Conservation (phyloP, 1,139 yeast species). For the Candida tunisiensis region DNA sequence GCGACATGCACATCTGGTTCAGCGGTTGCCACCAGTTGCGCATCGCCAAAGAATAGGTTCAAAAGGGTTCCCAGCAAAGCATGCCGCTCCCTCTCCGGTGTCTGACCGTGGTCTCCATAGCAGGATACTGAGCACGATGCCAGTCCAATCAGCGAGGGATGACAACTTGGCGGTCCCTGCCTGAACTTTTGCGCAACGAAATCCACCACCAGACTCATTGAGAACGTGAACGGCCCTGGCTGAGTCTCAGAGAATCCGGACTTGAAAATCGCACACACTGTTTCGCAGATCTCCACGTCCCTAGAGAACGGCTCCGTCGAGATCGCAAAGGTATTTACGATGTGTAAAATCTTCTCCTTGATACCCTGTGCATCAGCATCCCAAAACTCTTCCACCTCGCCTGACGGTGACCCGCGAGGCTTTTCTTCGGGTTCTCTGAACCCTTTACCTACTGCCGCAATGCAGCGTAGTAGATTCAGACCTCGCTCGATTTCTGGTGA, state of each 20-base stretch:
- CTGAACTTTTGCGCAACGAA: conserved; percentile 28
- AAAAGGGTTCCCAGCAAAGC: no score
- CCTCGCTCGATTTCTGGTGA: no score
- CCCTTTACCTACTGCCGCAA: conserved; percentile 55
- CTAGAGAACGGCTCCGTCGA: conserved; percentile 18
- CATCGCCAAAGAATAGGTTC: no score
- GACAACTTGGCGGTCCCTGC: conserved; percentile 9
- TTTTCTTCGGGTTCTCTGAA: conserved; percentile 21
- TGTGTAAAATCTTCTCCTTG: conserved; percentile 23
- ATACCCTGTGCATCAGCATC: conserved; percentile 25
- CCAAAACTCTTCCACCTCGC: conserved; percentile 14
- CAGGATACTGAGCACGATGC: conserved; percentile 13
- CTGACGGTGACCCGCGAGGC: no score
- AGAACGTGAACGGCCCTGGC: conserved; percentile 46
- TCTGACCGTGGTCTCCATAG: background rate
- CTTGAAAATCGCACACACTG: conserved; percentile 39
- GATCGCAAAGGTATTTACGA: conserved; percentile 29
- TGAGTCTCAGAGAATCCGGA: conserved; percentile 55
- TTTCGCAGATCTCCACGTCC: conserved; percentile 32
- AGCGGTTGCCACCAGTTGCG: no score
- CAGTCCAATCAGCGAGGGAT: conserved; percentile 13
- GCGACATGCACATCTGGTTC: conserved; percentile 13
- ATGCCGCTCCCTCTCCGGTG: no score
- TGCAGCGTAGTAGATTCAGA: conserved; percentile 39
- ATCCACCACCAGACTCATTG: conserved; percentile 24